Evolutionary conservation across 2,329 filamentous ascomycete species (phyloP).

Genomic region (Hypomyces perniciosus): DNA sequence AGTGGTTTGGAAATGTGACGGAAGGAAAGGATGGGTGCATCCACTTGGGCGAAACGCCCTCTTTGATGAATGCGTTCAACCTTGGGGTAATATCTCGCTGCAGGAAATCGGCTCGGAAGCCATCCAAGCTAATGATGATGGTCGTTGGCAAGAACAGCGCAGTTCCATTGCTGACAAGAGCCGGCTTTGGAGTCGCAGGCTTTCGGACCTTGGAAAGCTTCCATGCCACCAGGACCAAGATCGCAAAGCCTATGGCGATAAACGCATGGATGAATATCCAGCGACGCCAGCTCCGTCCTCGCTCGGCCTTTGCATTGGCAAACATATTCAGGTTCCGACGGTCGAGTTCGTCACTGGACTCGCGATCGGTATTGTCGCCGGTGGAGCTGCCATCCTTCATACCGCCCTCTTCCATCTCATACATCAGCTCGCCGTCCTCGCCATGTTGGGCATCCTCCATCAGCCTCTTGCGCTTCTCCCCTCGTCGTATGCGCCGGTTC

Average conservation of each 20-base stretch:
- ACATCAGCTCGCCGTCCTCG: constrained; percentile 74
- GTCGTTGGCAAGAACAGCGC: constrained; percentile 87
- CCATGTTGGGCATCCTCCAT: constrained; percentile 50
- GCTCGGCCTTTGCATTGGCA: constrained; percentile 40
- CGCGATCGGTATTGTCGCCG: constrained; percentile 55
- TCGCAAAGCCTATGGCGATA: constrained; percentile 48
- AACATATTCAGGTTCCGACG: constrained; percentile 45
- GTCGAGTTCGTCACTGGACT: constrained; percentile 54
- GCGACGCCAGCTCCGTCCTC: constrained; percentile 47
- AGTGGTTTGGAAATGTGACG: constrained; percentile 95
- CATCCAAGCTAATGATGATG: constrained; percentile 88
- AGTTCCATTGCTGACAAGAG: constrained; percentile 69
- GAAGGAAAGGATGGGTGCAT: constrained; percentile 95
- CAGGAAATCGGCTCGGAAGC: constrained; percentile 91
- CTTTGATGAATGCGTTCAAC: constrained; percentile 68
- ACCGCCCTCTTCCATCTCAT: constrained; percentile 81
- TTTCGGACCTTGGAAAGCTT: constrained; percentile 48
- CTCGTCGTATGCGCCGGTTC: constrained; percentile 43
- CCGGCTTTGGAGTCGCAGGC: constrained; percentile 23
- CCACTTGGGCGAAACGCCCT: constrained; percentile 83
- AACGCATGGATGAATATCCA: constrained; percentile 49
- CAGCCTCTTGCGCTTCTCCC: constrained; percentile 48
- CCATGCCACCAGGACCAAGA: constrained; percentile 52
- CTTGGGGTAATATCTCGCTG: constrained; percentile 76
- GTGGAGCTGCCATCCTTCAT: constrained; percentile 61